Base-by-base conservation (phyloP, 495 filamentous ascomycete genomes). In the Penicilliopsis zonata region DNA sequence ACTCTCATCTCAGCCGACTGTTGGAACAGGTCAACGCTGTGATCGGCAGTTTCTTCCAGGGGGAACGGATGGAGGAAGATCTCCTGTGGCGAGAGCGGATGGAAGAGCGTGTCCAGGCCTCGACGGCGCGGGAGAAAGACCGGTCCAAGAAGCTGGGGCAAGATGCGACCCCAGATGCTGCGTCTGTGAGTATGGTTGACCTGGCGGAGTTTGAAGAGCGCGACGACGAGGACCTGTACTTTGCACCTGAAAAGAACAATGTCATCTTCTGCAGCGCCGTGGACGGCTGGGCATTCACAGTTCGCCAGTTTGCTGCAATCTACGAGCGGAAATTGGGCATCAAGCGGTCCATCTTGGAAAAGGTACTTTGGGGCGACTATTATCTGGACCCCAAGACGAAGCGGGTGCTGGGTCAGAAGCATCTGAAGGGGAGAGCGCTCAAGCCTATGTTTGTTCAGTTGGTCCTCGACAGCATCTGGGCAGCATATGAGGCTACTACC, bases 391-490 rank as follows among this genome's bases (percentile, higher is more conserved):
- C 90, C 2, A 99, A 96, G 59, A 93, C 88, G 3, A 99, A 90
- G 54, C 75, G 90, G 44, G 82, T 99, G 4, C 62, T 99, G 3
- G 80, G 76, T 1, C 72, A 76, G 28, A 96, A 93, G 60, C 92
- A 96, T 64, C 67, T 99, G 22, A 96, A 92, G 47, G 90, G 90
- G 9, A 64, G 90, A 12, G 66, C 74, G 18, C 57, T 99, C 33
- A 99, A 95, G 53, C 90, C 92, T 1, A 87, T 96, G 75, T 99
- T 99, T 56, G 90, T 96, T 18, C 88, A 96, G 50, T 61, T 99
- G 31, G 92, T 99, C 4, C 68, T 99, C 36, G 88, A 94, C 28
- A 92, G 83, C 37, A 80, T 99, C 24, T 99, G 90, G 90, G 88
- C 92, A 30, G 86, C 92, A 13, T 99, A 99, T 53, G 70, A 84